A percentile compares a stretch with the other conserved stretches of the same genome.
Evolutionary conservation across 345 rosid species (phyloP).

Genomic region (Bruguiera gymnorhiza): DNA sequence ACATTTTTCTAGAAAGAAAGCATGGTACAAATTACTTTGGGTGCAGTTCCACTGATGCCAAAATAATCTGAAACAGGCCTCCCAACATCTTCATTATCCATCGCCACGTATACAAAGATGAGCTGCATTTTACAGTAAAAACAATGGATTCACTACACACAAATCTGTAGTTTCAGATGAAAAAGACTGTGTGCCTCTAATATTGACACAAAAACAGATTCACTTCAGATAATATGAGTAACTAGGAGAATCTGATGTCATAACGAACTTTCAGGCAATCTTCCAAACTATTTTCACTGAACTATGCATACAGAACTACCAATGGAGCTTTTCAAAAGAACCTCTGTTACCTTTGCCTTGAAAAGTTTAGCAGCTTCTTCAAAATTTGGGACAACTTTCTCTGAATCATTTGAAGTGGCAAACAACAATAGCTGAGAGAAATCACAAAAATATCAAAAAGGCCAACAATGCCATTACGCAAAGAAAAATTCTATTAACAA

Average conservation of each 20-base stretch:
- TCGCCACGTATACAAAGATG: slow-evolving; percentile 73
- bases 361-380: slow-evolving; percentile 79
- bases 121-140: slow-evolving; percentile 47
- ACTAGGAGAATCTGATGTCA: not conserved
- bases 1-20: not conserved
- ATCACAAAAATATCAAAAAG: slow-evolving; percentile 2
- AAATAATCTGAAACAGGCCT: slow-evolving; percentile 91
- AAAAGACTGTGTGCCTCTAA: too few relatives aligned
- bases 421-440: slow-evolving; percentile 69
- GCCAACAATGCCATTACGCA: not conserved
- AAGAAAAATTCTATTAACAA: not conserved
- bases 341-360: slow-evolving; percentile 76
- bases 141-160: not conserved
- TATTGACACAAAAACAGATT: not conserved
- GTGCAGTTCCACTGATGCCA: slow-evolving; percentile 62
- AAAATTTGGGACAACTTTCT: slow-evolving; percentile 56
- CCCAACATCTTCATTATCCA: slow-evolving; percentile 90
- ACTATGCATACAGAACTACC: too few relatives aligned
- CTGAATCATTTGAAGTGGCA: slow-evolving; percentile 61
- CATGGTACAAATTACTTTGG: slow-evolving; percentile 40
- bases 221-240: not conserved
- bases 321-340: slow-evolving; percentile 4
- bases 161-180: not conserved
- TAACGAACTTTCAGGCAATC: too few relatives aligned
- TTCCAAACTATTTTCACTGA: too few relatives aligned